Base-by-base conservation (phyloP, 805 yeast species). In the Candida cerambycidarum region DNA sequence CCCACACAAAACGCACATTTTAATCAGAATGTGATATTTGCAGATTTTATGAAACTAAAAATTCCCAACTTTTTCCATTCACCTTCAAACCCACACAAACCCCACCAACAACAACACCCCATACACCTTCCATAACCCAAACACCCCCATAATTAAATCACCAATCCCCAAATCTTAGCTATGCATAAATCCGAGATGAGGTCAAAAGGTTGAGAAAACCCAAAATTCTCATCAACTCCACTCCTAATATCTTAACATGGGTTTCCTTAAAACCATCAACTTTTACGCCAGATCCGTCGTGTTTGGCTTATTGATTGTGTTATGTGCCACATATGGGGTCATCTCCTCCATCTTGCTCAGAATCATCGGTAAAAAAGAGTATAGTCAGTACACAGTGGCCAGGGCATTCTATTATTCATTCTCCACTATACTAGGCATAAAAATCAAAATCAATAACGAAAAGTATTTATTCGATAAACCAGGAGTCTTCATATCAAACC, bases 361-460 rank as follows among this genome's bases (percentile, higher is more conserved):
- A 1, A 40, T 89, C 5, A 50, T 83, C 12, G 95, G 96, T 17
- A 85, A 85, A 61, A 82, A 79, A 52, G 82, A 84, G 42, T 73
- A 89, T 38, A 81, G 95, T 1, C 99, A 93, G 66, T 89, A 89
- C 80, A 71, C 89, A 15, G 88, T 92, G 9, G 98, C 97, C 1
- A 73, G 95, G 49, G 85, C 83, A 34, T 90, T 86, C 59, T 85
- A 86, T 61, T 59, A 67, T 49, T 57, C 78, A 3, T 77, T 85
- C 62, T 78, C 87, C 25, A 61, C 67, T 3, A 37, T 82, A 3
- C 63, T 90, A 65, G 90, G 95, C 1, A 71, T 90, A 51, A 81
- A 74, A 50, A 80, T 92, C 46, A 77, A 75, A 42, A 68, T 93
- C 44, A 79, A 79, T 45, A 82, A 85, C 54, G 87, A 82, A 37